phyloP scores from a whole-genome alignment of 495 filamentous ascomycete species.

The Penicillium ucsense region DNA sequence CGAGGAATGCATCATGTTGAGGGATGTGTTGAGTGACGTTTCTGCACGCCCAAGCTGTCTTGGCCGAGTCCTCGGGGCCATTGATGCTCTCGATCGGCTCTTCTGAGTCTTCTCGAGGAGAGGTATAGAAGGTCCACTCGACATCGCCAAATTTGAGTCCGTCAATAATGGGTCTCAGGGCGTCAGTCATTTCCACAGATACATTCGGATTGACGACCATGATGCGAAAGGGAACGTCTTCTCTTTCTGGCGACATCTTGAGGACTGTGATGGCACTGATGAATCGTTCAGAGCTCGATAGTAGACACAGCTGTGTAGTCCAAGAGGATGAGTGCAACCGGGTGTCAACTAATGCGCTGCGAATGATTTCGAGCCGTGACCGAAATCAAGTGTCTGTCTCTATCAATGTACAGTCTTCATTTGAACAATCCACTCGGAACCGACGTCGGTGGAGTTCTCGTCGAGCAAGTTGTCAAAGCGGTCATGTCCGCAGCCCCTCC shows the following conservation, averaged over 20 bases:
- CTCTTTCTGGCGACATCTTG: constrained; percentile 11
- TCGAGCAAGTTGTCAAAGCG: constrained; percentile 1
- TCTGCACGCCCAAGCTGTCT: constrained; percentile 47
- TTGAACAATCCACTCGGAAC: no score
- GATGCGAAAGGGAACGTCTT: constrained; percentile 34
- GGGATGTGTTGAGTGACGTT: constrained; percentile 42
- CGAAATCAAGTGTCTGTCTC: background rate
- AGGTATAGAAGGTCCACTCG: constrained; percentile 46
- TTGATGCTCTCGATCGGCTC: constrained; percentile 36
- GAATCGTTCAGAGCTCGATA: background rate
- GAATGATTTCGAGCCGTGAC: no score
- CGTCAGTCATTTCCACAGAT: constrained; percentile 69
- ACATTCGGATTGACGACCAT: constrained; percentile 92
- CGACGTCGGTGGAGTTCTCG: no score
- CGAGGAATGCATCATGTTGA: constrained; percentile 63
- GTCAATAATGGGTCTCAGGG: constrained; percentile 54
- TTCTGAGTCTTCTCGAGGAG: constrained; percentile 27
- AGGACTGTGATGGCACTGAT: background rate
- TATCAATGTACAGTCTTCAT: background rate
- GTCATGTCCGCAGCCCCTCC: constrained; percentile 10
- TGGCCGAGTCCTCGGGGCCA: constrained; percentile 39
- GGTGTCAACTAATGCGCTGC: no score
- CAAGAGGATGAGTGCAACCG: no score
- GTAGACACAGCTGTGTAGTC: background rate
- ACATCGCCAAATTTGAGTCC: constrained; percentile 39